Percentiles rank a stretch among this genome's conserved stretches.
Conservation (phyloP, 805 yeast genomes). For the Vanderwaltozyma polyspora region DNA sequence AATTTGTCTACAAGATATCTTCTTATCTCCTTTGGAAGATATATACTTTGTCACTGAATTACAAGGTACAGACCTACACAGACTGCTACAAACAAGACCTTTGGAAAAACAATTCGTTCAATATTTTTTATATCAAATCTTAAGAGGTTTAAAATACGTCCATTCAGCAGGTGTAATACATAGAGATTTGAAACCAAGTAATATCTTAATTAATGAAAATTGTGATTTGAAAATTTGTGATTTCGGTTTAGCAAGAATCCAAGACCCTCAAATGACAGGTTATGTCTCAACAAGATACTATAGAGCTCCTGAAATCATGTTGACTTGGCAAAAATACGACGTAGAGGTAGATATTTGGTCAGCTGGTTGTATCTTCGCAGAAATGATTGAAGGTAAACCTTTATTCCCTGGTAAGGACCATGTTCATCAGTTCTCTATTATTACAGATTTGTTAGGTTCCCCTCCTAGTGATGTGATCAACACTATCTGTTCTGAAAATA, state of each 20-base stretch:
- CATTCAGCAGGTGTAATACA: constrained; percentile 90
- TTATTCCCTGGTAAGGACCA: constrained; percentile 97
- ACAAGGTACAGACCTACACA: constrained; percentile 92
- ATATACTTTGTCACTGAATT: constrained; percentile 92
- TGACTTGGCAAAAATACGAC: constrained; percentile 96
- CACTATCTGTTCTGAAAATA: constrained; percentile 91
- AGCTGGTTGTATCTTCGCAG: constrained; percentile 94
- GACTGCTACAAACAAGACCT: constrained; percentile 84
- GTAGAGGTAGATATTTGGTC: constrained; percentile 97
- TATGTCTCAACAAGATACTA: constrained; percentile 92
- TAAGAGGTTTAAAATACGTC: constrained; percentile 79
- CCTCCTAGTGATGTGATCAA: constrained; percentile 95
- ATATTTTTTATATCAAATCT: constrained; percentile 88
- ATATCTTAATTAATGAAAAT: constrained; percentile 76
- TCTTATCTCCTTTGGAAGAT: constrained; percentile 88
- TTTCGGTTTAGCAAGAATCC: constrained; percentile 91
- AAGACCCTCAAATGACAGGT: constrained; percentile 99
- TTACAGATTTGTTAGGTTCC: constrained; percentile 89
- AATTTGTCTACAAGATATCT: constrained; percentile 86
- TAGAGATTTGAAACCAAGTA: constrained; percentile 77
- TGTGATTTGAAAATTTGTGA: constrained; percentile 88
- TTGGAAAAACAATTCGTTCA: constrained; percentile 93
- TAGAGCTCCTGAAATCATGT: constrained; percentile 97
- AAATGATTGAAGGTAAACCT: constrained; percentile 95
- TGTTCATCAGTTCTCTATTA: constrained; percentile 94